Conservation (phyloP, 139 green algal species). For the Diplosphaera chodatii region DNA sequence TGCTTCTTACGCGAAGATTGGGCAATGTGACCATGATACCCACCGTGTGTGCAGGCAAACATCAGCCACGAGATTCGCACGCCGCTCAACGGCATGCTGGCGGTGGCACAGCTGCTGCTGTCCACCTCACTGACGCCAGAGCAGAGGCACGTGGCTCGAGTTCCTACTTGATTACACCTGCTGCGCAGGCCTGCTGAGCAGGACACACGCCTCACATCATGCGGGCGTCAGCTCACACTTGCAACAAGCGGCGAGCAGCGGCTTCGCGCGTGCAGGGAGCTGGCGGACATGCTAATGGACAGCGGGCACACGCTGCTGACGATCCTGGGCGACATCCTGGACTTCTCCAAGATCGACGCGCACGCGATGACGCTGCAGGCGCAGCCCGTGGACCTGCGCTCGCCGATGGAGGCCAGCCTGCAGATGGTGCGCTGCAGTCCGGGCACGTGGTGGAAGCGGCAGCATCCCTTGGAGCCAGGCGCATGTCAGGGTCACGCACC, state of each 20-base stretch:
- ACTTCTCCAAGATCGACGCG: slow-evolving; percentile 48
- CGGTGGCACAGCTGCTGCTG: slow-evolving; percentile 47
- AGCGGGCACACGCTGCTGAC: slow-evolving; percentile 45
- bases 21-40: no score
- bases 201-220: no score
- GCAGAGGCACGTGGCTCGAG: slow-evolving; percentile 25
- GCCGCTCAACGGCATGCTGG: slow-evolving; percentile 64
- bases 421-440: slow-evolving; percentile 26
- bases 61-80: slow-evolving; percentile 69
- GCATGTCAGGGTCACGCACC: no score
- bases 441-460: no score
- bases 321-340: slow-evolving; percentile 51
- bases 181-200: no score
- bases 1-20: no score
- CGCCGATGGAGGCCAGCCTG: slow-evolving; percentile 21
- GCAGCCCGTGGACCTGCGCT: slow-evolving; percentile 15
- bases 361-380: slow-evolving; percentile 25
- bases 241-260: no score
- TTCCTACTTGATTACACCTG: background rate
- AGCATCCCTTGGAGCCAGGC: no score
- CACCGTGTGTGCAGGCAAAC: slow-evolving; percentile 34
- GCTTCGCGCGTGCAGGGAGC: slow-evolving; percentile 15
- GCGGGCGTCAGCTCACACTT: no score
- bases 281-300: slow-evolving; percentile 38
- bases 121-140: slow-evolving; percentile 40